These are phyloP conservation scores for Pyrenula aspistea DNA, from an alignment of 495 filamentous ascomycete species.

Conservation along the genomic window DNA sequence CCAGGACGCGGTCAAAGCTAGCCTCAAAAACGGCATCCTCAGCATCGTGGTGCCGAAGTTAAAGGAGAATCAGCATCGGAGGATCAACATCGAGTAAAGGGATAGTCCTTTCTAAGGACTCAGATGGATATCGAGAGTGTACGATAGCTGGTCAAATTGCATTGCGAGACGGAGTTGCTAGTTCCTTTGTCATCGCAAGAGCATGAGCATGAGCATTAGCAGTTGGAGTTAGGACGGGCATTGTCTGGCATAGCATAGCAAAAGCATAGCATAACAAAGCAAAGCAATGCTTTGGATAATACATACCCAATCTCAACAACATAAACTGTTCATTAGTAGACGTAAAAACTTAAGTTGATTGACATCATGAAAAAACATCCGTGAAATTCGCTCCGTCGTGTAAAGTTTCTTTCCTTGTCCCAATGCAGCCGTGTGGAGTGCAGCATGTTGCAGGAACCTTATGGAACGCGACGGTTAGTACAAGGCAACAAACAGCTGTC, in stretches of 20 bases:
- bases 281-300: not conserved
- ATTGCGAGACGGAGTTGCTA: not conserved
- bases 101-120: not conserved
- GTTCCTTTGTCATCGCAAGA: not conserved
- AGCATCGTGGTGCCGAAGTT: constrained; percentile 68
- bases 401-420: too few species aligned
- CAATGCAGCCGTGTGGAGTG: too few species aligned
- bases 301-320: too few species aligned
- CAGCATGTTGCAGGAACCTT: too few species aligned
- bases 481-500: too few species aligned
- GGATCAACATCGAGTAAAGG: constrained; percentile 44
- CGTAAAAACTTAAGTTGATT: too few species aligned
- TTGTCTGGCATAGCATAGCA: not conserved
- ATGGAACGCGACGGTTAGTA: too few species aligned
- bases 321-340: too few species aligned
- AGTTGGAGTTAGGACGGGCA: too few species aligned
- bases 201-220: not conserved
- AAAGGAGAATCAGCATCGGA: constrained; percentile 34
- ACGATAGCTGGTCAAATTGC: not conserved
- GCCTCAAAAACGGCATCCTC: constrained; percentile 63
- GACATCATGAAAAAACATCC: too few species aligned
- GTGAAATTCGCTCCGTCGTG: too few species aligned
- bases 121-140: not conserved
- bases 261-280: not conserved
- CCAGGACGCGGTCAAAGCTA: constrained; percentile 64